Evolutionary conservation across 768 basidiomycete genomes (phyloP).

Genomic region (Phanerochaete carnosa): DNA sequence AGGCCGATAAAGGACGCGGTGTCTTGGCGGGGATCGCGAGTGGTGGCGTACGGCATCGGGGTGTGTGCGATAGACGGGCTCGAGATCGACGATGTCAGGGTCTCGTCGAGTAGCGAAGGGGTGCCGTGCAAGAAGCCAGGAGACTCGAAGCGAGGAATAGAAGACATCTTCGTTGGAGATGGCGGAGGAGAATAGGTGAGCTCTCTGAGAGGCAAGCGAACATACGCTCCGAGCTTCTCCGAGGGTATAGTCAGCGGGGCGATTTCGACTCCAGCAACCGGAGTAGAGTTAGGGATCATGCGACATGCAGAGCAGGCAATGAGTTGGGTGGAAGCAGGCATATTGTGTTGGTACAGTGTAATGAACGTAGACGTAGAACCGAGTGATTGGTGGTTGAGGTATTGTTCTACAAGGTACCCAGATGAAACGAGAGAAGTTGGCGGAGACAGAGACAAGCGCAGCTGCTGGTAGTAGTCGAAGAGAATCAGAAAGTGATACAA

Average conservation of each 20-base stretch:
- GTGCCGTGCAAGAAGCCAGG: conserved; percentile 2
- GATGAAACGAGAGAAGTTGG: neutral
- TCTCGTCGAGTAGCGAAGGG: conserved; percentile 9
- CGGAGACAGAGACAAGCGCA: neutral
- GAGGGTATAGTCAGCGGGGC: neutral
- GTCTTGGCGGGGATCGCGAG: neutral
- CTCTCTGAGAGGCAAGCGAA: neutral
- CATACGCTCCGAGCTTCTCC: neutral
- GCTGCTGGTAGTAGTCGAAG: neutral
- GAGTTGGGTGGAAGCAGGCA: neutral
- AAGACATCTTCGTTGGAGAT: conserved; percentile 5
- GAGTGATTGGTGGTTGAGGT: neutral
- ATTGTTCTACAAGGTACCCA: neutral
- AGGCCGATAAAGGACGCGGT: conserved; percentile 6
- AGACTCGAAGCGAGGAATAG: conserved; percentile 7
- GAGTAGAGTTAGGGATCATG: neutral
- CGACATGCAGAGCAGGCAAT: neutral
- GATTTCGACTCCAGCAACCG: neutral
- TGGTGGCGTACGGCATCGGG: conserved; percentile 12
- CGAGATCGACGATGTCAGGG: conserved; percentile 8
- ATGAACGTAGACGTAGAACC: neutral
- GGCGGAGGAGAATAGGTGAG: conserved; percentile 10
- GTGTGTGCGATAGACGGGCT: conserved; percentile 12
- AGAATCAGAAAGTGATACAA: neutral
- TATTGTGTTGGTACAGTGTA: neutral